Evolutionary conservation across 495 filamentous ascomycete genomes (phyloP), one percentile per base, ranked within the genome.

Genomic region (Hypoxylon rickii): DNA sequence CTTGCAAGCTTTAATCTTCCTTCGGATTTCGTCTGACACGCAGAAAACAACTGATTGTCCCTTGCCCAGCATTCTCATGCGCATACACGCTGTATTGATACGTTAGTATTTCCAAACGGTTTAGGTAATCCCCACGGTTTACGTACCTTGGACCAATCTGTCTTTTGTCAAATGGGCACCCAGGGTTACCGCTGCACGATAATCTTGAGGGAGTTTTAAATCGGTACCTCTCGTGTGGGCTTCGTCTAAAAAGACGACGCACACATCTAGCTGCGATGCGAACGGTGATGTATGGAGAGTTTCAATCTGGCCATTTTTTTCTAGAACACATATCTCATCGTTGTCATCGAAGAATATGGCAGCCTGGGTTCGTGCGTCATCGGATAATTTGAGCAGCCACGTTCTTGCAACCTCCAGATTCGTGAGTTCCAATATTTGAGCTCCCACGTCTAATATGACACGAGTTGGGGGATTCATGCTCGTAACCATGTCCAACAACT

Each of bases 201-300:
- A 85, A 10, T 74, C 12, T 0, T 47, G 47, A 0, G 89, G 88
- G 2, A 94, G 61, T 56, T 79, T 85, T 7, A 94, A 60, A 61
- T 93, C 88, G 0, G 82, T 88, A 0, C 89, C 89, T 58, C 89
- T 70, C 0, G 89, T 91, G 56, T 94, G 89, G 0, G 81, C 81
- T 55, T 94, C 83, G 41, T 92, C 89, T 1, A 92, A 73, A 61
- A 86, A 92, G 0, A 92, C 81, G 0, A 89, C 70, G 56, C 87
- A 92, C 0, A 66, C 55, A 8, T 81, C 83, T 20, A 90, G 72
- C 8, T 86, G 79, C 7, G 78, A 70, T 0, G 73, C 61, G 63
- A 82, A 92, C 0, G 87, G 76, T 0, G 89, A 91, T 0, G 70
- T 71, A 5, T 79, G 72, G 3, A 92, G 70, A 0, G 70, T 67